phyloP scores from a whole-genome alignment of 129 eudicot genomes.

The Kitagawia praeruptora region DNA sequence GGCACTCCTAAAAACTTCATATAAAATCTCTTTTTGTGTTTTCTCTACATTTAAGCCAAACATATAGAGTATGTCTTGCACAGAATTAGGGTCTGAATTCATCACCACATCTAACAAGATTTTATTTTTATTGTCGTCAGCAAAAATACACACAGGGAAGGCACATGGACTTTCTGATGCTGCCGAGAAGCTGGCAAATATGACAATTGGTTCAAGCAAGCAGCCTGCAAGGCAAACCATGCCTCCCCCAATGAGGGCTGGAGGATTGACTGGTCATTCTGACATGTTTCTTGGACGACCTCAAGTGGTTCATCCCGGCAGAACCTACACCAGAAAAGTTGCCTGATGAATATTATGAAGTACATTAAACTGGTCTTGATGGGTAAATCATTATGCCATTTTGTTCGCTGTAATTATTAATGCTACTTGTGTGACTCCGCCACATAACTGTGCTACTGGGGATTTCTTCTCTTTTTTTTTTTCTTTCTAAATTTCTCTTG shows the following conservation, averaged over 20 bases:
- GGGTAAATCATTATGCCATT: not conserved
- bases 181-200: conserved; percentile 57
- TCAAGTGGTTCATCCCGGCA: conserved; percentile 28
- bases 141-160: conserved; percentile 32
- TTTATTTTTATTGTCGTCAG: conserved; percentile 23
- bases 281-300: conserved; percentile 54
- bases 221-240: conserved; percentile 32
- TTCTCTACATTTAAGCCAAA: not conserved
- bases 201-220: conserved; percentile 44
- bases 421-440: not conserved
- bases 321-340: conserved; percentile 48
- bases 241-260: conserved; percentile 80
- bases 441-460: conserved; percentile 1
- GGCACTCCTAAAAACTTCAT: not conserved
- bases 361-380: not conserved
- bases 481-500: not conserved
- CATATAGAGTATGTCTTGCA: not conserved
- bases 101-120: not conserved
- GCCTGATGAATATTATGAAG: conserved; percentile 39
- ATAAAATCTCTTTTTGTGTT: not conserved
- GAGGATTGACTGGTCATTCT: conserved; percentile 51
- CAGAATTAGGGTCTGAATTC: not conserved
- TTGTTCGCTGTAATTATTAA: not conserved
- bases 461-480: not conserved
- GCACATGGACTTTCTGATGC: conserved; percentile 48